A percentile compares a stretch with the other conserved stretches of the same genome.
Evolutionary conservation across 192 early-diverging fungal genomes (phyloP).

Genomic region (Allomyces macrogynus): DNA sequence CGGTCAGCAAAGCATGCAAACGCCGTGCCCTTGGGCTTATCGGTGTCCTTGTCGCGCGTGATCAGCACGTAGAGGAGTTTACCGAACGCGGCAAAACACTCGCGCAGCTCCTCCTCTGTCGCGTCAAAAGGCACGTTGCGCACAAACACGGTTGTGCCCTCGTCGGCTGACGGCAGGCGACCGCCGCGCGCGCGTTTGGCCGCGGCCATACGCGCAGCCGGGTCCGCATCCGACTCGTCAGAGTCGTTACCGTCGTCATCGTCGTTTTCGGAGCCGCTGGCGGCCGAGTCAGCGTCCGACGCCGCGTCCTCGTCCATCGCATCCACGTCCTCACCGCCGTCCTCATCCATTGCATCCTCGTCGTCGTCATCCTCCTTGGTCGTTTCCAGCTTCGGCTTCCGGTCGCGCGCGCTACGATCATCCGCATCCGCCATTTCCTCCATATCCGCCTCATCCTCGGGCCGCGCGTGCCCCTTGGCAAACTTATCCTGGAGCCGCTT

Average conservation of each 20-base stretch:
- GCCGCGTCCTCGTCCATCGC: constrained; percentile 9
- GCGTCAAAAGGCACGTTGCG: constrained; percentile 48
- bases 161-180: constrained; percentile 17
- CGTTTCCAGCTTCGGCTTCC: constrained; percentile 14
- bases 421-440: constrained; percentile 11
- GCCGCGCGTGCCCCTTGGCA: constrained; percentile 13
- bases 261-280: constrained; percentile 3
- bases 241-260: constrained; percentile 14
- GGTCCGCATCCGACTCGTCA: constrained; percentile 10
- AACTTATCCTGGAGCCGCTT: constrained; percentile 15
- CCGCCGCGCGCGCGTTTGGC: constrained; percentile 6
- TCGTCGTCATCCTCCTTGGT: constrained; percentile 15
- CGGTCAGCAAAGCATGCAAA: constrained; percentile 71
- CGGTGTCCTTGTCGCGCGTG: constrained; percentile 61
- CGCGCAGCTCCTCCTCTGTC: constrained; percentile 52
- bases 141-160: constrained; percentile 56
- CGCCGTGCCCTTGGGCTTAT: constrained; percentile 75
- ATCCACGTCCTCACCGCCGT: constrained; percentile 9
- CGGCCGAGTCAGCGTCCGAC: constrained; percentile 1
- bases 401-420: constrained; percentile 15
- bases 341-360: constrained; percentile 12
- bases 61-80: constrained; percentile 61
- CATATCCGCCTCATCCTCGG: constrained; percentile 16
- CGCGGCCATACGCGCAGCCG: neutral
- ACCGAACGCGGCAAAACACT: constrained; percentile 45